Evolutionary conservation across 148 eudicot species (phyloP).

Genomic region (Silene conica): DNA sequence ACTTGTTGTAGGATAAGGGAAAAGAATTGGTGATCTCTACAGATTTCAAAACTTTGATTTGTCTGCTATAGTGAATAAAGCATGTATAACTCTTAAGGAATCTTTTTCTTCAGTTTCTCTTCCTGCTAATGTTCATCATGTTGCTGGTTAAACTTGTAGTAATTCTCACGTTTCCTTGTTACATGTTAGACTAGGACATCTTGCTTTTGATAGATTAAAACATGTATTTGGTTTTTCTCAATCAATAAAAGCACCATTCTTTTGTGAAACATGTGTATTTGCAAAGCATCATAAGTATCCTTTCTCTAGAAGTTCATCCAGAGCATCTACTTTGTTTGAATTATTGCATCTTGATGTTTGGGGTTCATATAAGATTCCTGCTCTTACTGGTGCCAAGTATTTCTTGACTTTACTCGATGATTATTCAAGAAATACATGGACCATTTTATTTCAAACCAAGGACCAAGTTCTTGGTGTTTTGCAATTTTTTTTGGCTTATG

Average conservation of each 20-base stretch:
- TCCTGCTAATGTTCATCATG: background rate
- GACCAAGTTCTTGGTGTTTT: background rate
- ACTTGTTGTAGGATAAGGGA: too few relatives aligned
- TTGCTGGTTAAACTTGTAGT: too few relatives aligned
- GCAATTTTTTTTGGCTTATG: background rate
- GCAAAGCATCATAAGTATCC: background rate
- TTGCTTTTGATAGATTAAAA: background rate
- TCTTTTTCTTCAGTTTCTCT: background rate
- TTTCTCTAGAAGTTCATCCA: background rate
- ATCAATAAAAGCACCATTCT: too few relatives aligned
- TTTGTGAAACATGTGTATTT: constrained; percentile 3
- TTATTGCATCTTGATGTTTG: constrained; percentile 7
- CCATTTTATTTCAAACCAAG: background rate
- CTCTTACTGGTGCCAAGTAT: background rate
- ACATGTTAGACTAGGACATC: constrained; percentile 10
- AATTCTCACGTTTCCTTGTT: background rate
- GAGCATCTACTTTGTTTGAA: background rate
- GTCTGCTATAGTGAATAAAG: too few relatives aligned
- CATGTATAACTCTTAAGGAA: background rate
- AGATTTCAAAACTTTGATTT: background rate
- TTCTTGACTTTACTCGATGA: constrained; percentile 1
- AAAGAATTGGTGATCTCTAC: background rate
- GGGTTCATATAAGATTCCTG: background rate
- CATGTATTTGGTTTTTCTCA: too few relatives aligned
- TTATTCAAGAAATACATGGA: background rate